Percentiles rank a stretch among this genome's conserved stretches.
Conservation (phyloP, 2,329 filamentous ascomycete genomes). For the Zalaria sp. region DNA sequence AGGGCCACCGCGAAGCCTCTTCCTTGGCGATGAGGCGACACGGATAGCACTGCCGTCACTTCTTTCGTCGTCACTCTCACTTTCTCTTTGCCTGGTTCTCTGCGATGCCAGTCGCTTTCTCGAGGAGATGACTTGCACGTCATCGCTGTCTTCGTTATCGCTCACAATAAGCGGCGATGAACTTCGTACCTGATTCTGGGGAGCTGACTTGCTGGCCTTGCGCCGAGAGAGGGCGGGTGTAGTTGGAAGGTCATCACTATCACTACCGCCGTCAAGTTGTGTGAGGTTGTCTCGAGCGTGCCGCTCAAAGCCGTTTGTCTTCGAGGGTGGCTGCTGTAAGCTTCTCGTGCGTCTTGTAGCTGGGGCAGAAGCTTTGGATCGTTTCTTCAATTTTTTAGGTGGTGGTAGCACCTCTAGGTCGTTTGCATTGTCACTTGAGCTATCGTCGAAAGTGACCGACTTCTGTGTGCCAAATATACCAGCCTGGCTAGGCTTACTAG, state of each 20-base stretch:
- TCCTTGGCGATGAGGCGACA: neutral
- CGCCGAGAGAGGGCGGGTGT: constrained; percentile 6
- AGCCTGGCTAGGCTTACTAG: constrained; percentile 5
- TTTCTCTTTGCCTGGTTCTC: constrained; percentile 7
- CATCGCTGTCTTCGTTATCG: constrained; percentile 11
- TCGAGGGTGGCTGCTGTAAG: too few relatives aligned
- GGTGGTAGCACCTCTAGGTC: neutral
- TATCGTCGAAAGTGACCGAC: neutral
- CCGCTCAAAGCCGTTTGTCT: too few relatives aligned
- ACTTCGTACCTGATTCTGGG: neutral
- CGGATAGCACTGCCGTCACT: too few relatives aligned
- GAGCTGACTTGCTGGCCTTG: constrained; percentile 1
- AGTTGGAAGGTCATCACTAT: constrained; percentile 8
- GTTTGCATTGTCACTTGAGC: constrained; percentile 2
- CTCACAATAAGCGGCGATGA: constrained; percentile 1
- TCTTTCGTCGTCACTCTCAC: neutral
- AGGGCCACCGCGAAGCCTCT: constrained; percentile 1
- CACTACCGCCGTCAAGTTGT: neutral
- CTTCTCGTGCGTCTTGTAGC: too few relatives aligned
- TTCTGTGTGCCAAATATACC: constrained; percentile 16
- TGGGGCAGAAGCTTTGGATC: too few relatives aligned
- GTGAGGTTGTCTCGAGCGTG: too few relatives aligned
- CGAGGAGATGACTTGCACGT: constrained; percentile 12
- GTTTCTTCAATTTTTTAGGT: neutral
- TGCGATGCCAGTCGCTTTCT: neutral